These are phyloP conservation scores for Chlorella variabilis DNA, from an alignment of 163 green algal genomes.

Conservation along the genomic window DNA sequence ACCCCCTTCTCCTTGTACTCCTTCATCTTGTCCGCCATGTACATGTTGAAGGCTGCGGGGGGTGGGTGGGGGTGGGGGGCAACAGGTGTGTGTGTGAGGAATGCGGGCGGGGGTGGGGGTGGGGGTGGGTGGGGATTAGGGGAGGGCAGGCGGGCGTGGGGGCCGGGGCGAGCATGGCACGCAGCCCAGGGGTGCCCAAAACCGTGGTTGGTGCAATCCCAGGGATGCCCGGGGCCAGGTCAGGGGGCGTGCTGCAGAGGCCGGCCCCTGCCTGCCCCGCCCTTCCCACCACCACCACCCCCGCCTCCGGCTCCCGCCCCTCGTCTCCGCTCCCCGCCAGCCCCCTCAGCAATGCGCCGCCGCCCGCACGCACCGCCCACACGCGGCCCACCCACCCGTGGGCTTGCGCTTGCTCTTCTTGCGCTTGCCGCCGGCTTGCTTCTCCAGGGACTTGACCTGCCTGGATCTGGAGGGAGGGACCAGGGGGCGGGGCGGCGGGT, in stretches of 20 bases:
- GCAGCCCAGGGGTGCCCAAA: too few relatives aligned
- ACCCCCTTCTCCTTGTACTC: constrained; percentile 34
- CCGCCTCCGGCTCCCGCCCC: neutral
- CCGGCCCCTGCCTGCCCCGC: too few relatives aligned
- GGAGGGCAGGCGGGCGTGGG: too few relatives aligned
- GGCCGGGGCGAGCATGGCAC: too few relatives aligned
- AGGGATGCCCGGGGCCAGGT: too few relatives aligned
- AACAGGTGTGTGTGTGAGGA: neutral
- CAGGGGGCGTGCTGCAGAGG: too few relatives aligned
- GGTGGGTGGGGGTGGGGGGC: neutral
- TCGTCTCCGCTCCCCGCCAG: neutral
- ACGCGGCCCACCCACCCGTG: neutral
- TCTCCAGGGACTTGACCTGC: neutral
- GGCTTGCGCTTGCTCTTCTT: too few relatives aligned
- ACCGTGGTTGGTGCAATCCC: too few relatives aligned
- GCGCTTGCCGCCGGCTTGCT: constrained; percentile 10
- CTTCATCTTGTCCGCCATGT: constrained; percentile 37
- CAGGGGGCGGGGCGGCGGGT: neutral
- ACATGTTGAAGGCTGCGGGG: constrained; percentile 49
- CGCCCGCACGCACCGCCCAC: neutral
- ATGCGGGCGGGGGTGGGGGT: neutral
- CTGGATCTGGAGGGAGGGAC: neutral
- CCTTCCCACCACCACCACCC: too few relatives aligned
- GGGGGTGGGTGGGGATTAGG: neutral
- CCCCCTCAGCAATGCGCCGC: neutral